A percentile compares a stretch with the other conserved stretches of the same genome.
phyloP scores from a whole-genome alignment of 2,329 filamentous ascomycete genomes.

The Fulvia fulva region DNA sequence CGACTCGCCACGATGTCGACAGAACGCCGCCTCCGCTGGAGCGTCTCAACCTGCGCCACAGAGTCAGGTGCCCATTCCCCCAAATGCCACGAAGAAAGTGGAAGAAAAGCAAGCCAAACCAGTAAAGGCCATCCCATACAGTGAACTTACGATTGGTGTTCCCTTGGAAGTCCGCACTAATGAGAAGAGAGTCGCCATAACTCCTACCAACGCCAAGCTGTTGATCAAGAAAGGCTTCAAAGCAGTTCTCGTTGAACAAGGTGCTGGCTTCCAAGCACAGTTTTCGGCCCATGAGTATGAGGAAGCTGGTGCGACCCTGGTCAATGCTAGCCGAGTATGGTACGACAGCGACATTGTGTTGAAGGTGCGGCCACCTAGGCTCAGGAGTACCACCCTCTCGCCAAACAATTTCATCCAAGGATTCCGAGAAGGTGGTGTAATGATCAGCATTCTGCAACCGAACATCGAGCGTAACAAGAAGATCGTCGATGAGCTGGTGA shows the following conservation, averaged over 20 bases:
- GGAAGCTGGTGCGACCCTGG: slow-evolving; percentile 71
- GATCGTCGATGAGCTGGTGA: slow-evolving; percentile 68
- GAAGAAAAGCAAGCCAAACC: slow-evolving; percentile 15
- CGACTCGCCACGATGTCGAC: slow-evolving; percentile 14
- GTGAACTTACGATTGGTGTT: slow-evolving; percentile 70
- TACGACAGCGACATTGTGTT: slow-evolving; percentile 71
- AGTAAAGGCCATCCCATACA: slow-evolving; percentile 54
- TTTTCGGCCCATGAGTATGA: slow-evolving; percentile 75
- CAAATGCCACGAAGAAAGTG: not conserved
- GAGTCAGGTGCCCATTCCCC: slow-evolving; percentile 4
- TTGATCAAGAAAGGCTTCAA: slow-evolving; percentile 82
- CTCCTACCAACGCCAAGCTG: slow-evolving; percentile 75
- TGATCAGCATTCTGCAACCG: slow-evolving; percentile 82
- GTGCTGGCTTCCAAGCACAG: slow-evolving; percentile 72
- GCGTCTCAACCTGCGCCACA: slow-evolving; percentile 12
- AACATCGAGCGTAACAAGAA: slow-evolving; percentile 64
- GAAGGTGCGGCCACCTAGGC: slow-evolving; percentile 73
- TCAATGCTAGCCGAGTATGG: slow-evolving; percentile 68
- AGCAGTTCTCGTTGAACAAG: slow-evolving; percentile 72
- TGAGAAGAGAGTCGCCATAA: slow-evolving; percentile 80
- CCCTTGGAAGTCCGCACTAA: slow-evolving; percentile 73
- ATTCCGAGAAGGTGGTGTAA: slow-evolving; percentile 65
- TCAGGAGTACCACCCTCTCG: slow-evolving; percentile 42
- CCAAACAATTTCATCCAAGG: slow-evolving; percentile 61
- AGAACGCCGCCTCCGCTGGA: slow-evolving; percentile 14